Evolutionary conservation across 257 asterid genomes (phyloP).

Genomic region (Solanum chaucha): DNA sequence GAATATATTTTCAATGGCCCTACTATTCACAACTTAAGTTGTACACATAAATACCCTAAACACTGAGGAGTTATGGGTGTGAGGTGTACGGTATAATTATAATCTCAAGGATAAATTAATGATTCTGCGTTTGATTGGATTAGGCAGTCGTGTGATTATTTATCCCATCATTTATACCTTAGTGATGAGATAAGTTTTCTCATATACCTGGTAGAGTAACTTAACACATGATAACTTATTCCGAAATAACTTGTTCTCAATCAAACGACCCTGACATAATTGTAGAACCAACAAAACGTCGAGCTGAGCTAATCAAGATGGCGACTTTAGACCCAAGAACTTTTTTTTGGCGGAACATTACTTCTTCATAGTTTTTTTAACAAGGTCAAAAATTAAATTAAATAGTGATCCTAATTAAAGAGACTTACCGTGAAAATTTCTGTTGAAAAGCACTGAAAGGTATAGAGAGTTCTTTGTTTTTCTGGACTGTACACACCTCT

Average conservation of each 20-base stretch:
- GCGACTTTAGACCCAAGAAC: neutral
- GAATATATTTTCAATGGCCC: neutral
- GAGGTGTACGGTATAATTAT: neutral
- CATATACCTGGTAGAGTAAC: too few species aligned
- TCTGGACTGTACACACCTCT: neutral
- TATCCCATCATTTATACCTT: too few species aligned
- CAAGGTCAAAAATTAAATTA: neutral
- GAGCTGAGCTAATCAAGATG: neutral
- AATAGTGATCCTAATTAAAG: neutral
- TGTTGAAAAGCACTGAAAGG: neutral
- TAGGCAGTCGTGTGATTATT: neutral
- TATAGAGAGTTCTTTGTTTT: neutral
- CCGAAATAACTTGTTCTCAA: accelerated
- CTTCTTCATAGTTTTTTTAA: neutral
- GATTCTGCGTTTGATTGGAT: too few species aligned
- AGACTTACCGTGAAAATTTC: neutral
- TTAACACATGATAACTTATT: too few species aligned
- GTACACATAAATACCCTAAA: neutral
- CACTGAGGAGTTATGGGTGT: neutral
- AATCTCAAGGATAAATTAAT: neutral
- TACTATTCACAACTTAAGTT: neutral
- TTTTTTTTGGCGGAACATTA: neutral
- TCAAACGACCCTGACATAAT: neutral
- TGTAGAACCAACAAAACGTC: neutral
- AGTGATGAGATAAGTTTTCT: too few species aligned